Percentiles rank a stretch among this genome's conserved stretches.
phyloP scores from a whole-genome alignment of 768 basidiomycete species.

The Dendrothele bispora region DNA sequence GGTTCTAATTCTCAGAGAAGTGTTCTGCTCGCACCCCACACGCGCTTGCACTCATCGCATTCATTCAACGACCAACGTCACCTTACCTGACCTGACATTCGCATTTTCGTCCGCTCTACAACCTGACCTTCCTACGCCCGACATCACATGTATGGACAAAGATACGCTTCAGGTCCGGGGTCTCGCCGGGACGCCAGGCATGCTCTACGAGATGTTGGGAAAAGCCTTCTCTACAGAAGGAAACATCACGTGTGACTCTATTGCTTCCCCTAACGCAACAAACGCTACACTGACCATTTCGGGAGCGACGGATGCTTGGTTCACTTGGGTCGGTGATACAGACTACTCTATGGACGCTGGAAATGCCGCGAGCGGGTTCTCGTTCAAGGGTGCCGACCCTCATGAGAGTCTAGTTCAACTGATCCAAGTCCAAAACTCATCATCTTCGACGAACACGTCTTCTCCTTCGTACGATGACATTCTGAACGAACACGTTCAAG shows the following conservation, averaged over 20 bases:
- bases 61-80: slow-evolving; percentile 17
- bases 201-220: slow-evolving; percentile 68
- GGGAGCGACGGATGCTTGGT: slow-evolving; percentile 53
- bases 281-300: slow-evolving; percentile 46
- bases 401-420: slow-evolving; percentile 43
- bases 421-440: slow-evolving; percentile 24
- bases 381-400: slow-evolving; percentile 66
- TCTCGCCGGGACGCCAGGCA: slow-evolving; percentile 51
- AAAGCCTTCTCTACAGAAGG: slow-evolving; percentile 39
- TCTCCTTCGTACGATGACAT: slow-evolving; percentile 35
- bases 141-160: slow-evolving; percentile 58
- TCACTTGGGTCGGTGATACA: slow-evolving; percentile 76
- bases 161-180: slow-evolving; percentile 58
- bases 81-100: slow-evolving; percentile 26
- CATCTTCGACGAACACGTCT: slow-evolving; percentile 13
- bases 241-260: slow-evolving; percentile 16
- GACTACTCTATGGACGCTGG: slow-evolving; percentile 68
- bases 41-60: slow-evolving; percentile 63
- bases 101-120: slow-evolving; percentile 48
- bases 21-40: slow-evolving; percentile 69
- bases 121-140: slow-evolving; percentile 51
- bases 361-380: slow-evolving; percentile 50
- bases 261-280: slow-evolving; percentile 39
- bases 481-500: slow-evolving; percentile 49
- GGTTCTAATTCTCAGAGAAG: too few relatives aligned